Evolutionary conservation across 192 early-diverging fungal species (phyloP).

Genomic region (Entrophospora sp.): DNA sequence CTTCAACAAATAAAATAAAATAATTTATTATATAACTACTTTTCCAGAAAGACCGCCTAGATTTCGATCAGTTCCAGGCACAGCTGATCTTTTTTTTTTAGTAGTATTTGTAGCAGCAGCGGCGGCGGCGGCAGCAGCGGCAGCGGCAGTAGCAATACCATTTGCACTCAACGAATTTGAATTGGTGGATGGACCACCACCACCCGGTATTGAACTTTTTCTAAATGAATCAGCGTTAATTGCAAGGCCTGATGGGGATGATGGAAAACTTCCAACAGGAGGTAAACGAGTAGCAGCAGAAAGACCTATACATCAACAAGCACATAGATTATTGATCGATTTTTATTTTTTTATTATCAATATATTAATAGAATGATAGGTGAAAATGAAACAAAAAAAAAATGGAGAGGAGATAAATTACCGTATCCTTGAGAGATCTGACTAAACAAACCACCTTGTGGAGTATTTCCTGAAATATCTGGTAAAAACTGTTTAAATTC

Average conservation of each 20-base stretch:
- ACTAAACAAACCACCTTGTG: constrained; percentile 34
- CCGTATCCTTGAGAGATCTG: constrained; percentile 31
- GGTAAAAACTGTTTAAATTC: constrained; percentile 99
- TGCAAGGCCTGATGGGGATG: constrained; percentile 17
- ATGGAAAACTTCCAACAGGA: constrained; percentile 49
- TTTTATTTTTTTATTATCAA: too few relatives aligned
- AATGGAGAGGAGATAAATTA: too few relatives aligned
- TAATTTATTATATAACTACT: neutral
- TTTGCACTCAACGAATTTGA: neutral
- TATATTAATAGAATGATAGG: too few relatives aligned
- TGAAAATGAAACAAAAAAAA: too few relatives aligned
- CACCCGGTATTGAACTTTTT: neutral
- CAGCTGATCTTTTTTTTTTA: constrained; percentile 19
- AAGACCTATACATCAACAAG: neutral
- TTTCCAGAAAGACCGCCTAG: neutral
- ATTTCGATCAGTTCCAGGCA: constrained; percentile 2
- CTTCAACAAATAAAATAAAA: neutral
- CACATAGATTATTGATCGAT: neutral
- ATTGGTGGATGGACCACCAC: neutral
- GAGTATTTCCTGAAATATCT: constrained; percentile 61
- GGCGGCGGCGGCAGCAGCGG: neutral
- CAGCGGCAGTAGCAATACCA: too few relatives aligned
- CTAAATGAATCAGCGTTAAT: neutral
- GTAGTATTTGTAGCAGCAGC: neutral
- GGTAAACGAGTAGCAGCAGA: constrained; percentile 39